Evolutionary conservation across 768 basidiomycete species (phyloP), one percentile per base, ranked within the genome.

Genomic region (Tylopilus vinaceipallidus): DNA sequence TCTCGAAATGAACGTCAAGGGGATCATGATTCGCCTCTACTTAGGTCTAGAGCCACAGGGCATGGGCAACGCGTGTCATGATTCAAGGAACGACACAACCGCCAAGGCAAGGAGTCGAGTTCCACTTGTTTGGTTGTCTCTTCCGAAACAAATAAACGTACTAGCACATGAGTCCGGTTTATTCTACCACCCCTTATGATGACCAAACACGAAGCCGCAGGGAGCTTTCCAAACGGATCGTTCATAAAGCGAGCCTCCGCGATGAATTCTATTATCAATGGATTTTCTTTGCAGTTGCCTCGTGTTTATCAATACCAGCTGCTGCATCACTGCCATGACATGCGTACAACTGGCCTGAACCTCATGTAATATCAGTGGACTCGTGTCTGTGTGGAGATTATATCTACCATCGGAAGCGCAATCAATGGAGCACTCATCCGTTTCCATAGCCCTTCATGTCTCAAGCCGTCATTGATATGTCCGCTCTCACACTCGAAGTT

Each of bases 401-500:
- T 65, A 67, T 66, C 65, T 62, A 36, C 54, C n/a, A 20, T 57
- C 55, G 51, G 54, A 57, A 46, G 45, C 43, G 50, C 47, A 48
- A 45, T 55, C 52, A 44, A 56, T 49, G 42, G 13, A 50, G 24
- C 44, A 58, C 43, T 52, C 42, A 52, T 50, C 54, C 17, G 47
- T 49, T 55, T 57, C 46, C 38, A 38, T 45, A n/a, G 24, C 12
- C 29, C 38, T 42, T 42, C 54, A 69, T 67, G 65, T 67, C 67
- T 9, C 65, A 67, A 50, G 43, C 55, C 44, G 27, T 63, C 39
- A 53, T 45, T 22, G 50, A 44, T 40, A 64, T 64, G 54, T 48
- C 67, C n/a, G 53, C 63, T 36, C 57, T 69, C 42, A 59, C 65
- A 0, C 56, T 69, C 37, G 63, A 67, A 49, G 52, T 61, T 47